Conservation (phyloP, 2,329 filamentous ascomycete species). For the Fusarium drepaniforme region DNA sequence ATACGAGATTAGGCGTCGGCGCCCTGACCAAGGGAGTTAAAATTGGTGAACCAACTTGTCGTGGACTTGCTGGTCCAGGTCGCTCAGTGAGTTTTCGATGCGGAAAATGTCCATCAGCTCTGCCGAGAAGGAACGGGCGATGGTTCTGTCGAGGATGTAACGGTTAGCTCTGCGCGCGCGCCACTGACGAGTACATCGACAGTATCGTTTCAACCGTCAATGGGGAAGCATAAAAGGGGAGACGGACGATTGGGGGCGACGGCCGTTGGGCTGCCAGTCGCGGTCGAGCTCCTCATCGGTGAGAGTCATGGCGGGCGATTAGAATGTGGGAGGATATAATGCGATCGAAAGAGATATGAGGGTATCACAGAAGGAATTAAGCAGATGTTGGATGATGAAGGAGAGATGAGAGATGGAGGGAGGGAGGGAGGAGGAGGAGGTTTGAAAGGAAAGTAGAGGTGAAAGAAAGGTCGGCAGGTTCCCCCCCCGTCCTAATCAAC, state of each 20-base stretch:
- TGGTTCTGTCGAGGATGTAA: slow-evolving; percentile 68
- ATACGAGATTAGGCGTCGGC: slow-evolving; percentile 24
- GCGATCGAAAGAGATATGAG: neutral
- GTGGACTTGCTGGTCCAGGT: slow-evolving; percentile 80
- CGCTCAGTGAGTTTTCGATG: slow-evolving; percentile 81
- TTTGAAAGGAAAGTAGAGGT: neutral
- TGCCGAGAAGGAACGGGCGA: slow-evolving; percentile 87
- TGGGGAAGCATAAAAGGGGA: slow-evolving; percentile 68
- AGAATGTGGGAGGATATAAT: neutral
- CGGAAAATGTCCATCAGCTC: slow-evolving; percentile 92
- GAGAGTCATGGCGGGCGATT: slow-evolving; percentile 45
- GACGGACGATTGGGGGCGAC: slow-evolving; percentile 86
- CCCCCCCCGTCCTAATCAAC: neutral
- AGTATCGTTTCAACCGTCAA: slow-evolving; percentile 50
- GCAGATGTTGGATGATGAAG: neutral
- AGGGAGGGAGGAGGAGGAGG: neutral
- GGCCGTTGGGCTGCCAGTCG: slow-evolving; percentile 83
- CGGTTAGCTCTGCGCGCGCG: slow-evolving; percentile 24
- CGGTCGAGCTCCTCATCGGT: slow-evolving; percentile 79
- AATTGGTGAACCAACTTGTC: slow-evolving; percentile 75
- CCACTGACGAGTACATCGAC: slow-evolving; percentile 25
- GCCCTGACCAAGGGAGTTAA: neutral
- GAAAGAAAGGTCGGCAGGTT: neutral
- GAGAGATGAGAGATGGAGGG: neutral
- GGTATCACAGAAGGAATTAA: neutral